These are phyloP conservation scores for Amanita rubescens DNA, from an alignment of 768 basidiomycete species.

Conservation along the genomic window DNA sequence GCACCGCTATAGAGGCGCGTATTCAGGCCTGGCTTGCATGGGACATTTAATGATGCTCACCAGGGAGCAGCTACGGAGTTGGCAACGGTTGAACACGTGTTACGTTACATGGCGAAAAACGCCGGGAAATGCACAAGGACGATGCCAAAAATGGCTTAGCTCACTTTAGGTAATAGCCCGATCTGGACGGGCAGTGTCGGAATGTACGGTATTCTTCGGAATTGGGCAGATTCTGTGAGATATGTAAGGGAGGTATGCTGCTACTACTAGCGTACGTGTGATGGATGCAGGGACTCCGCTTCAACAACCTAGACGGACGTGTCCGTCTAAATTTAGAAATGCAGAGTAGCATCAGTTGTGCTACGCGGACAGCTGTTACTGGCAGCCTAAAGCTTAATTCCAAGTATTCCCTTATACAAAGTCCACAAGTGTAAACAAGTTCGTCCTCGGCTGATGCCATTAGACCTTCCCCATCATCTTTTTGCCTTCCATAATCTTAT, in stretches of 20 bases:
- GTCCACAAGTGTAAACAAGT: neutral
- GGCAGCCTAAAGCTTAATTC: neutral
- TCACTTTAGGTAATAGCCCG: neutral
- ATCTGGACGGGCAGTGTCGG: neutral
- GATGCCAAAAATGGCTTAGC: neutral
- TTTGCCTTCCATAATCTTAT: slow-evolving; percentile 7
- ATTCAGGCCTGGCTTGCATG: neutral
- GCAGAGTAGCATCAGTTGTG: neutral
- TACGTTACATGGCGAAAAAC: neutral
- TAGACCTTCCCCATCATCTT: slow-evolving; percentile 15
- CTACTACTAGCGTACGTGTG: too few species aligned
- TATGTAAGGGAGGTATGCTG: too few species aligned
- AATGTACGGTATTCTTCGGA: too few species aligned
- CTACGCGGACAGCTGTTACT: neutral
- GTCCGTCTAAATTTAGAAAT: neutral
- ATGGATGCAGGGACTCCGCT: too few species aligned
- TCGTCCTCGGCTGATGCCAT: neutral
- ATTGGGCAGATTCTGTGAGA: too few species aligned
- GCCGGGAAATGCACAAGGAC: neutral
- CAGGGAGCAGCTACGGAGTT: neutral
- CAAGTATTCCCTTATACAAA: neutral
- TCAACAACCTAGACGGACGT: too few species aligned
- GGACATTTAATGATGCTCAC: neutral
- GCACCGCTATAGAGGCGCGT: neutral
- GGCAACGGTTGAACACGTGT: neutral